Evolutionary conservation across 2,329 filamentous ascomycete species (phyloP).

Genomic region (Epichloe typhina): DNA sequence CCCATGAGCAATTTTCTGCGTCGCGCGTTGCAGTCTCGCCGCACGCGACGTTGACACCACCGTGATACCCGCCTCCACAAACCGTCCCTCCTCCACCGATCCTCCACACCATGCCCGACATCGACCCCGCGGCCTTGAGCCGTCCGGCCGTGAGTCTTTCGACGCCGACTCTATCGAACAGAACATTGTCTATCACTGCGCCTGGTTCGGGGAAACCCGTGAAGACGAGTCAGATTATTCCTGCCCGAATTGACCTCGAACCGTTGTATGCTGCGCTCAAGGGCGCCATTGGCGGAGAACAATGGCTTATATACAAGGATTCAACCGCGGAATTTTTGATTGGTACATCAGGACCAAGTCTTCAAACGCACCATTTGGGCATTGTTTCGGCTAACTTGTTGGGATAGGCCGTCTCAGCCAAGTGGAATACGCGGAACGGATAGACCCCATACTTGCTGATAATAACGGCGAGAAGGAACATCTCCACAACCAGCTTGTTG

Average conservation of each 20-base stretch:
- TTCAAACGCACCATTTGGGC: neutral
- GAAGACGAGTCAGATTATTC: slow-evolving; percentile 50
- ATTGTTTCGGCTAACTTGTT: slow-evolving; percentile 15
- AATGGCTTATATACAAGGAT: slow-evolving; percentile 54
- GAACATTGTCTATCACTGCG: slow-evolving; percentile 41
- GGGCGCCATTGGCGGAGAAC: slow-evolving; percentile 42
- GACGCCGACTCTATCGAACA: slow-evolving; percentile 44
- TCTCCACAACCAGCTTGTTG: slow-evolving; percentile 54
- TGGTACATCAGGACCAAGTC: slow-evolving; percentile 26
- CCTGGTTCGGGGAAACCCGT: slow-evolving; percentile 35
- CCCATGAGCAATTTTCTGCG: slow-evolving; percentile 29
- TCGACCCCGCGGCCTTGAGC: slow-evolving; percentile 56
- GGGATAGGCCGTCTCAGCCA: slow-evolving; percentile 48
- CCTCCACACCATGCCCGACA: slow-evolving; percentile 45
- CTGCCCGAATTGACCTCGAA: slow-evolving; percentile 54
- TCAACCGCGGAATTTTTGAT: slow-evolving; percentile 48
- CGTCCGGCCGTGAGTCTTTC: slow-evolving; percentile 44
- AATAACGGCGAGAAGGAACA: slow-evolving; percentile 46
- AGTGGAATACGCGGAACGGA: slow-evolving; percentile 42
- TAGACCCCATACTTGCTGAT: slow-evolving; percentile 47
- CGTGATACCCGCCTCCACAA: slow-evolving; percentile 2
- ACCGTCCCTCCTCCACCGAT: slow-evolving; percentile 14
- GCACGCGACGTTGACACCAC: slow-evolving; percentile 29
- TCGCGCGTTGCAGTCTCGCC: slow-evolving; percentile 31
- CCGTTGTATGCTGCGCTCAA: slow-evolving; percentile 51